Conservation (phyloP, 2,329 filamentous ascomycete genomes). For the Dactylellina drechsleri region DNA sequence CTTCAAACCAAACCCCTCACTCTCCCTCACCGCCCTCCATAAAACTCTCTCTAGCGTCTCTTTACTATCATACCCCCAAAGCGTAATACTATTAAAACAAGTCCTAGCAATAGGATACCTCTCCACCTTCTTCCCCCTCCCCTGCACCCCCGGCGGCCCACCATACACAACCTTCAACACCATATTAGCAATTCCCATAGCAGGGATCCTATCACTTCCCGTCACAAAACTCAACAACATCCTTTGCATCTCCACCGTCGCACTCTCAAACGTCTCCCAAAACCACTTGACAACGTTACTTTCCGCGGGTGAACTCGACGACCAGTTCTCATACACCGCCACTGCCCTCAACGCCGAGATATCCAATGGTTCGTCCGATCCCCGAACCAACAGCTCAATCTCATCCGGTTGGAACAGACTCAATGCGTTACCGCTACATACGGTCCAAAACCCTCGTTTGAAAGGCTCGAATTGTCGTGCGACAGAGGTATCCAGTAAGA, state of each 20-base stretch:
- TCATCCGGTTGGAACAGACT: constrained; percentile 85
- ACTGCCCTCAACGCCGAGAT: constrained; percentile 79
- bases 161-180: constrained; percentile 79
- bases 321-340: constrained; percentile 85
- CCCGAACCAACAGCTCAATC: constrained; percentile 85
- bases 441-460: constrained; percentile 91
- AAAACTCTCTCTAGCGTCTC: constrained; percentile 76
- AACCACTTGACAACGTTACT: constrained; percentile 80
- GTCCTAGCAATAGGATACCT: constrained; percentile 87
- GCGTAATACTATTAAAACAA: constrained; percentile 85
- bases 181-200: constrained; percentile 82
- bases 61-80: constrained; percentile 76
- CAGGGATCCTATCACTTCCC: constrained; percentile 87
- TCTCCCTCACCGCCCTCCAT: constrained; percentile 87
- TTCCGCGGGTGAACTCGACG: constrained; percentile 62
- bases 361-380: constrained; percentile 84
- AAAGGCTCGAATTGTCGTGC: constrained; percentile 89
- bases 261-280: constrained; percentile 80
- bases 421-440: constrained; percentile 87
- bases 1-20: constrained; percentile 91
- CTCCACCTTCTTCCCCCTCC: constrained; percentile 69
- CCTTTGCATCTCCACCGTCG: constrained; percentile 75
- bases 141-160: constrained; percentile 62
- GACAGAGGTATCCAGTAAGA: constrained; percentile 81
- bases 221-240: constrained; percentile 87